Evolutionary conservation across 78 protist genomes (phyloP).

Genomic region (Monocercomonoides exilis): DNA sequence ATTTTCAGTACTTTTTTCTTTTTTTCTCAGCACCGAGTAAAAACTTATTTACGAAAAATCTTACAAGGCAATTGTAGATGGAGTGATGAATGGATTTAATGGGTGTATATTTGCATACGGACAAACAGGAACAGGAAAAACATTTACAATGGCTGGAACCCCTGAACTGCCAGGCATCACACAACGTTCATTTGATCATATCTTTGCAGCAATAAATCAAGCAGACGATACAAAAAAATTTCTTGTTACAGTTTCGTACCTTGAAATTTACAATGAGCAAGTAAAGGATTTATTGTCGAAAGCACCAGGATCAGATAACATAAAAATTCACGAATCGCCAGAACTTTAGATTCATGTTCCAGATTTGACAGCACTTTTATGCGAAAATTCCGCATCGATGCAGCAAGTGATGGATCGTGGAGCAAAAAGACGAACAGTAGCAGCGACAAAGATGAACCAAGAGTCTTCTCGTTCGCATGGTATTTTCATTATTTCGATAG

Average conservation of each 20-base stretch:
- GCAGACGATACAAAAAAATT: slow-evolving; percentile 9
- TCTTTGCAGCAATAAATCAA: slow-evolving; percentile 21
- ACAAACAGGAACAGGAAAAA: slow-evolving; percentile 43
- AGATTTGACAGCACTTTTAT: background rate
- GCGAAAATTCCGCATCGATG: slow-evolving; percentile 10
- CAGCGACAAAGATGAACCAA: slow-evolving; percentile 18
- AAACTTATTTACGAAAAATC: background rate
- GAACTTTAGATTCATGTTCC: background rate
- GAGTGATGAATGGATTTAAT: background rate
- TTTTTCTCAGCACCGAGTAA: background rate
- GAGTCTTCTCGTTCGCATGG: slow-evolving; percentile 21
- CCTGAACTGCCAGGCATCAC: slow-evolving; percentile 37
- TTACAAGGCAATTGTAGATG: background rate
- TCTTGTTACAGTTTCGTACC: slow-evolving; percentile 22
- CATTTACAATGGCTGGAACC: slow-evolving; percentile 34
- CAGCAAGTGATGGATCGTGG: slow-evolving; percentile 6
- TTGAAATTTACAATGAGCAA: slow-evolving; percentile 77
- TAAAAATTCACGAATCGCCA: slow-evolving; percentile 44
- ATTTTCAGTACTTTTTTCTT: background rate
- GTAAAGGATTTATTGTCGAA: slow-evolving; percentile 54
- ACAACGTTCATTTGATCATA: slow-evolving; percentile 34
- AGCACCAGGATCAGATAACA: slow-evolving; percentile 34
- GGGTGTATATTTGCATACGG: background rate
- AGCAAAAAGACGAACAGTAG: background rate
- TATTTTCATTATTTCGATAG: background rate